A percentile compares a stretch with the other conserved stretches of the same genome.
phyloP scores from a whole-genome alignment of 2,329 filamentous ascomycete species.

The Ophiostoma ulmi region DNA sequence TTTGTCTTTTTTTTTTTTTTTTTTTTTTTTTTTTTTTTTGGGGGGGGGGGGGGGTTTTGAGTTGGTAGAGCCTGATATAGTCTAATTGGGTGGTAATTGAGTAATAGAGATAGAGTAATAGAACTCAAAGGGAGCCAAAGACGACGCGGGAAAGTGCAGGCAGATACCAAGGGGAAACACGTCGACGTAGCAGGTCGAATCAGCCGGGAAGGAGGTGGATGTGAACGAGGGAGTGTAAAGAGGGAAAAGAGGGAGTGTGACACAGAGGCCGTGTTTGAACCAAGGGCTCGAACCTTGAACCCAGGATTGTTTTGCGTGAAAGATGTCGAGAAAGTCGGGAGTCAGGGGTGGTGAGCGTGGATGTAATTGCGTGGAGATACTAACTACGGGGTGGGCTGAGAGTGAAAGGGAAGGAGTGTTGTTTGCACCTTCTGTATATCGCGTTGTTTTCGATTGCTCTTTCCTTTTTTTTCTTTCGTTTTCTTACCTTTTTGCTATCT shows the following conservation, averaged over 20 bases:
- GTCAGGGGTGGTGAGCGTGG: background rate
- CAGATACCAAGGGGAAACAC: background rate
- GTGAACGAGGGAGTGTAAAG: background rate
- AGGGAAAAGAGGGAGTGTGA: background rate
- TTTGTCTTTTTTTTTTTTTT: slow-evolving; percentile 2
- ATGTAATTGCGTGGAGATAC: background rate
- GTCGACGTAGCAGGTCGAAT: slow-evolving; percentile 2
- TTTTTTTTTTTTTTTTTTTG: too few species aligned
- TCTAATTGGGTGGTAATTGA: background rate
- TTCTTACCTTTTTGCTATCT: background rate
- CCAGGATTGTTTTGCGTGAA: slow-evolving; percentile 3
- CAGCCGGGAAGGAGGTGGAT: slow-evolving; percentile 1
- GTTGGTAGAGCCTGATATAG: background rate
- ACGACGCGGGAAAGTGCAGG: slow-evolving; percentile 2
- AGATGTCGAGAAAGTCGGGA: slow-evolving; percentile 8
- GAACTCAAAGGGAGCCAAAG: background rate
- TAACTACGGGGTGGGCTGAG: background rate
- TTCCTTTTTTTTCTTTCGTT: background rate
- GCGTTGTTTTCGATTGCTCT: background rate
- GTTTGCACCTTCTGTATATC: background rate
- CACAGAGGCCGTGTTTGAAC: slow-evolving; percentile 14
- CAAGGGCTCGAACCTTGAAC: slow-evolving; percentile 9
- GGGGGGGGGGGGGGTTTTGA: too few species aligned
- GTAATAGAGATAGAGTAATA: background rate
- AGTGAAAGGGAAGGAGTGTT: background rate